phyloP scores from a whole-genome alignment of 1,284 basidiomycete species.

The Coriolopsis trogii region DNA sequence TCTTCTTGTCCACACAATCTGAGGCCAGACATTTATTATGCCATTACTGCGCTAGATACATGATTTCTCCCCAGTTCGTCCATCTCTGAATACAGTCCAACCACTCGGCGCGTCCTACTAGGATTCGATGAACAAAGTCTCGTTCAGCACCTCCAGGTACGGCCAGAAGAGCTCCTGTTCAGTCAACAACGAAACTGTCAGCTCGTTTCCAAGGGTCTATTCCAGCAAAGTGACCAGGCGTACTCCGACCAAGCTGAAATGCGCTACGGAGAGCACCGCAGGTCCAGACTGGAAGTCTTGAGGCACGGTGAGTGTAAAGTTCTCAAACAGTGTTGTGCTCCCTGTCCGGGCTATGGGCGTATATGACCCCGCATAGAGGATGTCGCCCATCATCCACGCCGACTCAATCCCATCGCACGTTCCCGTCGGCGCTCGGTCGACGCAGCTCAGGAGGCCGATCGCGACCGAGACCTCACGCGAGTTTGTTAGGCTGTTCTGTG shows the following conservation, averaged over 20 bases:
- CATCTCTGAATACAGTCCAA: too few relatives aligned
- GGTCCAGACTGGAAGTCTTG: slow-evolving; percentile 10
- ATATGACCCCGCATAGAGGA: slow-evolving; percentile 51
- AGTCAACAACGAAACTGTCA: background rate
- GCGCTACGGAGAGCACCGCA: slow-evolving; percentile 18
- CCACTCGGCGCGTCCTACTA: too few relatives aligned
- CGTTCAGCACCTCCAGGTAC: slow-evolving; percentile 10
- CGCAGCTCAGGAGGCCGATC: slow-evolving; percentile 41
- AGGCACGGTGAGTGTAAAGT: slow-evolving; percentile 25
- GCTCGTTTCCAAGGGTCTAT: too few relatives aligned
- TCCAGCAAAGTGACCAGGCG: background rate
- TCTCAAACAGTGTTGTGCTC: slow-evolving; percentile 14
- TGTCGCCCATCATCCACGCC: slow-evolving; percentile 37
- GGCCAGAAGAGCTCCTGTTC: slow-evolving; percentile 8
- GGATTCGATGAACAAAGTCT: slow-evolving; percentile 7
- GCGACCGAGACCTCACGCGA: slow-evolving; percentile 47
- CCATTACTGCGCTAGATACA: too few relatives aligned
- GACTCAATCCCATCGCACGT: slow-evolving; percentile 32
- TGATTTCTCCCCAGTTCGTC: too few relatives aligned
- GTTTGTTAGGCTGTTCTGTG: slow-evolving; percentile 41
- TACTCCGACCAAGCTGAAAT: slow-evolving; percentile 23
- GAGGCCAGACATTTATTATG: too few relatives aligned
- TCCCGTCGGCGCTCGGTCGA: slow-evolving; percentile 12
- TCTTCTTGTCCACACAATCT: too few relatives aligned
- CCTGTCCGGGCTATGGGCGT: slow-evolving; percentile 31